Evolutionary conservation across 2,329 filamentous ascomycete genomes (phyloP).

Genomic region (Orbilia brochopaga): DNA sequence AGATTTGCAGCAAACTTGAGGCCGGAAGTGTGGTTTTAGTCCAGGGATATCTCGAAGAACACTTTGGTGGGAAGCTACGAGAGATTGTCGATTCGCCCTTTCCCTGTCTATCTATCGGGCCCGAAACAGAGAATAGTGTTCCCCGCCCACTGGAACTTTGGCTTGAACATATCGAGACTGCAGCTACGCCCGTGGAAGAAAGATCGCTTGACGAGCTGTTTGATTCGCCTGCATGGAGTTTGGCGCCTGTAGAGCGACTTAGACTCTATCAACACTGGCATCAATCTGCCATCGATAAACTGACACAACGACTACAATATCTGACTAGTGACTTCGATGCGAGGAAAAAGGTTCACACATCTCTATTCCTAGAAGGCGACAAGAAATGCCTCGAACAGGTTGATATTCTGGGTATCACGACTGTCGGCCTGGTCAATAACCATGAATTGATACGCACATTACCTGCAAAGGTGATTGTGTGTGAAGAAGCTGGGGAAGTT

Average conservation of each 20-base stretch:
- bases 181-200: background rate
- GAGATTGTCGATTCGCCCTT: slow-evolving; percentile 2
- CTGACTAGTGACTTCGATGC: slow-evolving; percentile 16
- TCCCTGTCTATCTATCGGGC: background rate
- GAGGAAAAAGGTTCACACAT: slow-evolving; percentile 11
- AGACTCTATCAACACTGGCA: slow-evolving; percentile 15
- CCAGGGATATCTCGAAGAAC: slow-evolving; percentile 12
- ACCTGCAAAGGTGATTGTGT: slow-evolving; percentile 66
- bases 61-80: slow-evolving; percentile 3
- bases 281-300: slow-evolving; percentile 15
- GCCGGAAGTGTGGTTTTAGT: slow-evolving; percentile 1
- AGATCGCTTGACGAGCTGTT: slow-evolving; percentile 20
- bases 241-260: slow-evolving; percentile 2
- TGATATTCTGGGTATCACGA: slow-evolving; percentile 66
- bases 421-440: slow-evolving; percentile 65
- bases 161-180: background rate
- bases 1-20: slow-evolving; percentile 9
- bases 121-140: background rate
- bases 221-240: background rate
- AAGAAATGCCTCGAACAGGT: slow-evolving; percentile 59
- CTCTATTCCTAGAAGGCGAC: slow-evolving; percentile 57
- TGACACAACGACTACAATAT: slow-evolving; percentile 18
- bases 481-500: slow-evolving; percentile 73
- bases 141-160: background rate
- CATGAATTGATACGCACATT: slow-evolving; percentile 63